phyloP scores from a whole-genome alignment of 441 rosid species.

The Bruguiera hainesii region DNA sequence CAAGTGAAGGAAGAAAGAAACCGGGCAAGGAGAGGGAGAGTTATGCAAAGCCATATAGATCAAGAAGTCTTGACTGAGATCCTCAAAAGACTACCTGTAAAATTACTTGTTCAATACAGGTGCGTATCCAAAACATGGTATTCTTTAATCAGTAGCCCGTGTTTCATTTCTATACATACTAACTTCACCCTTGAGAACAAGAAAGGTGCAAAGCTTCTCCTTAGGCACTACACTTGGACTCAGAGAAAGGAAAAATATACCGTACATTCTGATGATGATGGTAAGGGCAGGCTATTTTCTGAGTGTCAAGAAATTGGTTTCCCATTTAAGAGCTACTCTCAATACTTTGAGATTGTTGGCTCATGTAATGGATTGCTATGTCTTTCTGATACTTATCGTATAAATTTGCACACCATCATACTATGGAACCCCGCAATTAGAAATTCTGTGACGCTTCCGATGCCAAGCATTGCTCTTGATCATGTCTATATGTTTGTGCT shows the following conservation, averaged over 20 bases:
- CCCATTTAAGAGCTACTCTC: conserved; percentile 18
- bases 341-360: conserved; percentile 17
- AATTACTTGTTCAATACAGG: conserved; percentile 19
- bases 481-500: conserved; percentile 6
- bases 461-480: neutral
- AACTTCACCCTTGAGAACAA: conserved; percentile 5
- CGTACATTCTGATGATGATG: conserved; percentile 1
- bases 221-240: conserved; percentile 14
- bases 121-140: conserved; percentile 31
- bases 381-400: conserved; percentile 12
- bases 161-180: conserved; percentile 22
- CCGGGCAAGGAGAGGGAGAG: neutral
- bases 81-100: conserved; percentile 22
- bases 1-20: neutral
- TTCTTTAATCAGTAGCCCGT: conserved; percentile 20
- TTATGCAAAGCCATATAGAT: conserved; percentile 16
- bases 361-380: conserved; percentile 24
- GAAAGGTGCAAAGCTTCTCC: conserved; percentile 1
- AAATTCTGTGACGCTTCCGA: conserved; percentile 12
- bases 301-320: conserved; percentile 2
- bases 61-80: conserved; percentile 19
- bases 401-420: neutral
- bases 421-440: conserved; percentile 28
- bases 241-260: conserved; percentile 6
- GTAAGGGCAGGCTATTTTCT: conserved; percentile 1